Evolutionary conservation across 2,329 filamentous ascomycete species (phyloP).

Genomic region (Dichotomopilus funicola): DNA sequence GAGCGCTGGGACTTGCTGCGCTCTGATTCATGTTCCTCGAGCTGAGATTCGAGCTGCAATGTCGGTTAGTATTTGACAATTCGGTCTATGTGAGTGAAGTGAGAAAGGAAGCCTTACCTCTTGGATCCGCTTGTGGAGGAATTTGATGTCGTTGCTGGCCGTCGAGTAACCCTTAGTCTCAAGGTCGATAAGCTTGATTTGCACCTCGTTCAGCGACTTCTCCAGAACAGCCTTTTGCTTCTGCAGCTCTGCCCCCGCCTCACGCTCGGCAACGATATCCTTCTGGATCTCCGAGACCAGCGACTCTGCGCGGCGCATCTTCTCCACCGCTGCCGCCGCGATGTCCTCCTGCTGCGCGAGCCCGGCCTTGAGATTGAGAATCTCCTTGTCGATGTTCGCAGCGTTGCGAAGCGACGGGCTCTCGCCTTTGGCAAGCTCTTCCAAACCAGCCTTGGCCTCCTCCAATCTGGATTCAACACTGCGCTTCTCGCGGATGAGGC

Average conservation of each 20-base stretch:
- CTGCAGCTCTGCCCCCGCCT: slow-evolving; percentile 72
- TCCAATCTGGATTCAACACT: slow-evolving; percentile 76
- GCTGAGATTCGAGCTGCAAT: slow-evolving; percentile 72
- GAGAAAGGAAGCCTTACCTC: slow-evolving; percentile 55
- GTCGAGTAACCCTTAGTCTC: slow-evolving; percentile 97
- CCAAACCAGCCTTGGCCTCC: slow-evolving; percentile 81
- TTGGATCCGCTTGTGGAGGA: slow-evolving; percentile 88
- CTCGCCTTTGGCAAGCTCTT: slow-evolving; percentile 79
- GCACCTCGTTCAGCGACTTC: slow-evolving; percentile 83
- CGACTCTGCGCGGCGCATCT: slow-evolving; percentile 92
- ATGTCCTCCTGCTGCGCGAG: slow-evolving; percentile 93
- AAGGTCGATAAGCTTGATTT: slow-evolving; percentile 82
- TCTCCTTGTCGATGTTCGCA: slow-evolving; percentile 78
- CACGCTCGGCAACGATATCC: slow-evolving; percentile 80
- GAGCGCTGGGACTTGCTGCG: slow-evolving; percentile 77
- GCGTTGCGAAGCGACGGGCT: slow-evolving; percentile 85
- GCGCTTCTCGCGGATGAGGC: slow-evolving; percentile 81
- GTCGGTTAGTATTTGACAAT: slow-evolving; percentile 14
- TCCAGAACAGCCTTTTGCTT: slow-evolving; percentile 87
- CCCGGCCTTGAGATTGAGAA: slow-evolving; percentile 80
- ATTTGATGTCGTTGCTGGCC: slow-evolving; percentile 89
- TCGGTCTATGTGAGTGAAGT: not conserved
- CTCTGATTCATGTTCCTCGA: slow-evolving; percentile 75
- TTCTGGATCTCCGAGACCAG: slow-evolving; percentile 85
- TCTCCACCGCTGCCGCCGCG: slow-evolving; percentile 82